Evolutionary conservation across 2,329 filamentous ascomycete genomes (phyloP), one percentile per base, ranked within the genome.

Genomic region (Pseudocercospora pini-densiflorae): DNA sequence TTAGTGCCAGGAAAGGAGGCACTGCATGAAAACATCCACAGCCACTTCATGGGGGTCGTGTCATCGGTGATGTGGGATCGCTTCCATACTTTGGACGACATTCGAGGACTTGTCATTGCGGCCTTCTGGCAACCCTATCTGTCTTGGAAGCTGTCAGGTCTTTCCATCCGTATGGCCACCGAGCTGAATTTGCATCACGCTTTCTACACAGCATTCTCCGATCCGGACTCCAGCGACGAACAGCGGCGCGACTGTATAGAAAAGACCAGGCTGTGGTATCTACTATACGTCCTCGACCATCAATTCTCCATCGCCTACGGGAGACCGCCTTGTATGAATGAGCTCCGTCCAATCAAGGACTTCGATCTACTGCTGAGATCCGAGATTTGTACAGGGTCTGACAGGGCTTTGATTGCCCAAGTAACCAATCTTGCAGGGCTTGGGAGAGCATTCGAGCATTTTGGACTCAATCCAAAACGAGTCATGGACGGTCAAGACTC

Each of bases 271-370:
- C 69, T 81, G 1, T 81, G 79, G 78, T 80, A 80, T 49, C 75
- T 77, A 5, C 65, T 81, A 4, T 68, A 69, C 54, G 70, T 75
- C 12, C 71, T 72, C 33, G 79, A 81, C 65, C 79, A 81, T 68
- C 79, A 81, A 61, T 79, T 79, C 49, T 76, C 75, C 24, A 77
- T 81, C 47, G 79, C 79, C 0, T 80, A 80, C 47, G 79, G 79
- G n/a, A 75, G 79, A 1, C 79, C 79, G 64, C 78, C 78, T 1
- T 75, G 79, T 47, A 79, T 80, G 61, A 76, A 79, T 62, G 78
- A 79, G 63, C 77, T 79, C 27, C 70, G 75, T 2, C 74, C 78
- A 2, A 78, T 80, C 57, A 76, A 76, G 49, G 76, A 79, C 59
- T 73, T 77, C n/a, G 78, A 80, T 16, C 58, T 64, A 7, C 36